These are phyloP conservation scores for Vigna unguiculata DNA, from an alignment of 306 rosid genomes.

Conservation along the genomic window DNA sequence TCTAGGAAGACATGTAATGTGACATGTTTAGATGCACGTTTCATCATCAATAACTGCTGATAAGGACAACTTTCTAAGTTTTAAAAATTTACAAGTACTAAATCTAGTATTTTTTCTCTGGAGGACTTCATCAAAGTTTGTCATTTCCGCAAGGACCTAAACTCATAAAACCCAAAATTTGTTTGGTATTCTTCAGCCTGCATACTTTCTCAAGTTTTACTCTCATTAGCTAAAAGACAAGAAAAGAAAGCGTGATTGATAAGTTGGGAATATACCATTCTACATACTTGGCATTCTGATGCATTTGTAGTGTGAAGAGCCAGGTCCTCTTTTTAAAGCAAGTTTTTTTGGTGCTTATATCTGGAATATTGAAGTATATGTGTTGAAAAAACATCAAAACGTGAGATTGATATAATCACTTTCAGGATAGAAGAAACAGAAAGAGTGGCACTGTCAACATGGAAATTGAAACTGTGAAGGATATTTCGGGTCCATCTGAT, in stretches of 20 bases:
- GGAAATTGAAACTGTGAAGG: constrained; percentile 79
- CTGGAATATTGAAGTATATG: not conserved
- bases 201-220: not conserved
- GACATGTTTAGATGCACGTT: not conserved
- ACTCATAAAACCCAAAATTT: too few species aligned
- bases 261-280: not conserved
- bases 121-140: too few species aligned
- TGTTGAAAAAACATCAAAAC: not conserved
- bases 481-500: constrained; percentile 59
- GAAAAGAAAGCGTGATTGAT: not conserved
- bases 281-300: not conserved
- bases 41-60: not conserved
- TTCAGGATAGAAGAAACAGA: constrained; percentile 91
- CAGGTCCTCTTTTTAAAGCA: not conserved
- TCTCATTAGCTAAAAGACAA: not conserved
- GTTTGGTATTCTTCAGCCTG: not conserved
- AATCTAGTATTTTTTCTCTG: not conserved
- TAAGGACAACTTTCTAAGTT: not conserved
- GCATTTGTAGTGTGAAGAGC: constrained; percentile 8
- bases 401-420: constrained; percentile 22
- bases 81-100: not conserved
- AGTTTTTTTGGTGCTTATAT: constrained; percentile 6
- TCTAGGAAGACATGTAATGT: not conserved
- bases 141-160: too few species aligned
- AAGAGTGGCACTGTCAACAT: constrained; percentile 72